Evolutionary conservation across 768 basidiomycete species (phyloP).

Genomic region (Hypsizygus marmoreus): DNA sequence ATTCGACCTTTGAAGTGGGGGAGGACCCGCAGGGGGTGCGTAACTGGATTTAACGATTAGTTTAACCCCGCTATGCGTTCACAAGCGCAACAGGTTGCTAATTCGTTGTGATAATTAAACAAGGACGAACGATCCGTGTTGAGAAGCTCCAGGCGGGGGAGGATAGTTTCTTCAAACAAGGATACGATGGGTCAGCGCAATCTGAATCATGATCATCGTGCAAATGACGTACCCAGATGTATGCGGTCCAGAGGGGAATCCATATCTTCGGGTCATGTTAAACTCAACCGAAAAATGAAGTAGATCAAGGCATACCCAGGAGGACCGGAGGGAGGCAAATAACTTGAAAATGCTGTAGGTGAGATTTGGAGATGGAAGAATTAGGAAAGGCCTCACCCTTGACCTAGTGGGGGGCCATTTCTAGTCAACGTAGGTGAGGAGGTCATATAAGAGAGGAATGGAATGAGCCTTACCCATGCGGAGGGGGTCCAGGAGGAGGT

Average conservation of each 20-base stretch:
- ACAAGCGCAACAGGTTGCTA: no score
- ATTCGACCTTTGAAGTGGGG: slow-evolving; percentile 30
- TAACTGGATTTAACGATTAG: slow-evolving; percentile 17
- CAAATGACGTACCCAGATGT: slow-evolving; percentile 10
- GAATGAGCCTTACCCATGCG: slow-evolving; percentile 1
- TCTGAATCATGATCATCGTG: background rate
- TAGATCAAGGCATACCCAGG: slow-evolving; percentile 16
- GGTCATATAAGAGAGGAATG: no score
- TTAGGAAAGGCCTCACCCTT: background rate
- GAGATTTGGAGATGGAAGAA: background rate
- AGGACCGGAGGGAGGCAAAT: slow-evolving; percentile 14
- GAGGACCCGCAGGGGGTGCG: slow-evolving; percentile 27
- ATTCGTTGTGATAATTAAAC: background rate
- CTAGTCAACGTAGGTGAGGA: no score
- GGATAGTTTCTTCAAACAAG: slow-evolving; percentile 12
- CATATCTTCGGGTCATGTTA: background rate
- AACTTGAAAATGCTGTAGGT: slow-evolving; percentile 7
- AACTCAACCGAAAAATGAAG: background rate
- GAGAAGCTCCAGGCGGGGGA: slow-evolving; percentile 15
- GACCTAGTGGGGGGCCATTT: slow-evolving; percentile 1
- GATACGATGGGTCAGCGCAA: background rate
- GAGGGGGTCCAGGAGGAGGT: slow-evolving; percentile 18
- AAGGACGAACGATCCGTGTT: slow-evolving; percentile 3
- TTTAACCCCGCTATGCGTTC: no score
- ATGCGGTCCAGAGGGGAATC: slow-evolving; percentile 2